Percentiles rank a stretch among this genome's conserved stretches.
These are phyloP conservation scores for Aureobasidium subglaciale DNA, from an alignment of 2,329 filamentous ascomycete genomes.

Conservation along the genomic window DNA sequence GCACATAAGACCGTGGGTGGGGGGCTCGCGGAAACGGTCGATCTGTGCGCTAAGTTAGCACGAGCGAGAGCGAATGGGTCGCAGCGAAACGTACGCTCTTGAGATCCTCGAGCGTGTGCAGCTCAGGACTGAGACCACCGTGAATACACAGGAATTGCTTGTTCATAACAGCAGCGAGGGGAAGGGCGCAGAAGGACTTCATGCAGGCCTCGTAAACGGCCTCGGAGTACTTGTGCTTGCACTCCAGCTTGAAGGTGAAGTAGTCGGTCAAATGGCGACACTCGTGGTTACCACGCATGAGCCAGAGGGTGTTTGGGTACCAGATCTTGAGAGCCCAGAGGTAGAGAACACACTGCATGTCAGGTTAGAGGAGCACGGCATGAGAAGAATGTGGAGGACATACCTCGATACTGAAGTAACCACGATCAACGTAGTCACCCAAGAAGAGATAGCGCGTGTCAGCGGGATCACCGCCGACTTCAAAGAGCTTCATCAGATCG, in stretches of 20 bases:
- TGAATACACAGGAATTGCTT: slow-evolving; percentile 99
- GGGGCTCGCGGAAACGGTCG: slow-evolving; percentile 94
- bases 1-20: slow-evolving; percentile 97
- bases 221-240: slow-evolving; percentile 99
- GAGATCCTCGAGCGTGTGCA: slow-evolving; percentile 91
- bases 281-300: slow-evolving; percentile 96
- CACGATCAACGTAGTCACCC: slow-evolving; percentile 95
- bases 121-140: slow-evolving; percentile 87
- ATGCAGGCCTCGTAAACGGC: slow-evolving; percentile 94
- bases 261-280: slow-evolving; percentile 98
- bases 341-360: slow-evolving; percentile 74
- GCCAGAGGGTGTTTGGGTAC: slow-evolving; percentile 95
- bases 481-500: slow-evolving; percentile 98
- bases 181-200: slow-evolving; percentile 93
- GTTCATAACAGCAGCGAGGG: slow-evolving; percentile 97
- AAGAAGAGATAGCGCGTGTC: slow-evolving; percentile 96
- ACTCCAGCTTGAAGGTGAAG: slow-evolving; percentile 99
- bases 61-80: background rate
- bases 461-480: slow-evolving; percentile 91
- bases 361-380: slow-evolving; percentile 26
- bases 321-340: slow-evolving; percentile 98
- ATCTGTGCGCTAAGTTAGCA: slow-evolving; percentile 50
- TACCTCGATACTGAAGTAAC: slow-evolving; percentile 96
- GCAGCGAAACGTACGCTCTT: slow-evolving; percentile 58
- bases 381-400: slow-evolving; percentile 16